Evolutionary conservation across 202 grass and related monocot genomes (phyloP).

Genomic region (Hordeum pubiflorum): DNA sequence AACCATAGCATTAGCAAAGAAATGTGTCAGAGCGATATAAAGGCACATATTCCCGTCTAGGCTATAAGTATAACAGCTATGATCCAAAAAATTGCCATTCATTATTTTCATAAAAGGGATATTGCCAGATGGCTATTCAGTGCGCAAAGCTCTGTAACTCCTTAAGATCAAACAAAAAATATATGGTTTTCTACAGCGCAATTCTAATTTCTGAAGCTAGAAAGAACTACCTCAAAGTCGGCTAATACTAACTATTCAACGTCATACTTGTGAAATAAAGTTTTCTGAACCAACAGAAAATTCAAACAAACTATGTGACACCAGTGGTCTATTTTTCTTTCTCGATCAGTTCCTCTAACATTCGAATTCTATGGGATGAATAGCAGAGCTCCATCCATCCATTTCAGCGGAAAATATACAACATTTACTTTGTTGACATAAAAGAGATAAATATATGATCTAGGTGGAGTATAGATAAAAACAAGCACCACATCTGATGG

Average conservation of each 20-base stretch:
- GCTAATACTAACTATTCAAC: background rate
- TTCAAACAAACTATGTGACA: constrained; percentile 6
- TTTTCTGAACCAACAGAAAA: background rate
- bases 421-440: background rate
- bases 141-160: background rate
- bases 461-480: background rate
- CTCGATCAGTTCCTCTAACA: background rate
- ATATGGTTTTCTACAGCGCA: background rate
- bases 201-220: background rate
- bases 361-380: background rate
- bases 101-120: background rate
- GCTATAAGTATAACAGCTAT: background rate
- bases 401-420: background rate
- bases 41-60: background rate
- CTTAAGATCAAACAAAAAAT: background rate
- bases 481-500: background rate
- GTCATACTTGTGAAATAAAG: background rate
- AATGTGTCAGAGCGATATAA: background rate
- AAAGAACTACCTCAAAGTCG: background rate
- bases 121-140: constrained; percentile 5
- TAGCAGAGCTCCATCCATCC: background rate
- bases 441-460: background rate
- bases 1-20: constrained; percentile 1
- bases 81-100: background rate
- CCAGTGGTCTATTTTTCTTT: background rate